phyloP scores from a whole-genome alignment of 169 alveolate genomes.

The Cryptosporidium ubiquitum region DNA sequence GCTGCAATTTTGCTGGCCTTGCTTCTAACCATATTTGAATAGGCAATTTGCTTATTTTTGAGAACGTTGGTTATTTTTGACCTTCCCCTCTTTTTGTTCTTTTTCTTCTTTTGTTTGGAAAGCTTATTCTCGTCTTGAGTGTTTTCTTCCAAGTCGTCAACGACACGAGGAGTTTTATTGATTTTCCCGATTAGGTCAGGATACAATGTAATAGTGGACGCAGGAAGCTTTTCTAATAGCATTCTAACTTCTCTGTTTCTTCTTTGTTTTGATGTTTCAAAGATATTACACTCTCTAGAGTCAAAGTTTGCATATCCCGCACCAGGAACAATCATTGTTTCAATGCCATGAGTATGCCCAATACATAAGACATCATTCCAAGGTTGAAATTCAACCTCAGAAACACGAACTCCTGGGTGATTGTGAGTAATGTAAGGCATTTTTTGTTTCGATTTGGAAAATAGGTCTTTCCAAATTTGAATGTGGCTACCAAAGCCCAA shows the following conservation, averaged over 20 bases:
- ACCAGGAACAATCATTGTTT: slow-evolving; percentile 93
- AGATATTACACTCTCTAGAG: slow-evolving; percentile 88
- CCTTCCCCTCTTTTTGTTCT: slow-evolving; percentile 65
- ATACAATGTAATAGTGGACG: slow-evolving; percentile 90
- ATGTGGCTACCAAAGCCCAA: slow-evolving; percentile 83
- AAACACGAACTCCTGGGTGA: slow-evolving; percentile 78
- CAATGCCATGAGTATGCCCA: slow-evolving; percentile 89
- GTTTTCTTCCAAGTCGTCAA: slow-evolving; percentile 80
- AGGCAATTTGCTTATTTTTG: slow-evolving; percentile 35
- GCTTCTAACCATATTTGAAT: slow-evolving; percentile 40
- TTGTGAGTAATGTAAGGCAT: slow-evolving; percentile 89
- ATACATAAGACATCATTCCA: slow-evolving; percentile 95
- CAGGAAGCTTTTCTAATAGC: slow-evolving; percentile 92
- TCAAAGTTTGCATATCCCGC: slow-evolving; percentile 94
- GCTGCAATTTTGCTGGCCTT: slow-evolving; percentile 33
- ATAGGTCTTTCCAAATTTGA: slow-evolving; percentile 89
- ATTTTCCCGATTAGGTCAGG: slow-evolving; percentile 88
- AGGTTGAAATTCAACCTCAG: slow-evolving; percentile 88
- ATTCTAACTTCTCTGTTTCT: slow-evolving; percentile 90
- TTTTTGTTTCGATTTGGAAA: slow-evolving; percentile 81
- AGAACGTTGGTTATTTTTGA: slow-evolving; percentile 34
- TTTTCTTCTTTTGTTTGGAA: slow-evolving; percentile 17
- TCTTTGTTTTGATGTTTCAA: slow-evolving; percentile 86
- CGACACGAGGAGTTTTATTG: slow-evolving; percentile 84
- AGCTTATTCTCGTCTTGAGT: slow-evolving; percentile 74